These are phyloP conservation scores for Sporothrix inflata DNA, from an alignment of 2,329 filamentous ascomycete genomes.

Conservation along the genomic window DNA sequence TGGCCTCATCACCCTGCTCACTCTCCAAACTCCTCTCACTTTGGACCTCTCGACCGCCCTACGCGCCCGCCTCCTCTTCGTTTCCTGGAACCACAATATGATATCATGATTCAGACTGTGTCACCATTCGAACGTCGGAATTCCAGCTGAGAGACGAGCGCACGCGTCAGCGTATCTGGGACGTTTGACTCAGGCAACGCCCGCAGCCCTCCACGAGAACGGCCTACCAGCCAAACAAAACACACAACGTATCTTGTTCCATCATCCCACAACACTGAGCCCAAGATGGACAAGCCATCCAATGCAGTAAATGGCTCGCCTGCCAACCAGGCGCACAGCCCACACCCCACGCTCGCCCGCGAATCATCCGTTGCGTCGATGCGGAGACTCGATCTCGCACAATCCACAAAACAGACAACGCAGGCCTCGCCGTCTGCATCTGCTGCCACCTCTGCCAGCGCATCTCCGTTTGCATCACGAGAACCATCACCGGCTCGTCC, in stretches of 20 bases:
- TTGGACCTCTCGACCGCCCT: background rate
- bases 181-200: constrained; percentile 13
- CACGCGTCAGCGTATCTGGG: constrained; percentile 19
- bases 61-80: constrained; percentile 8
- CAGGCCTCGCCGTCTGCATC: constrained; percentile 36
- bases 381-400: constrained; percentile 34
- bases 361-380: constrained; percentile 36
- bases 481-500: constrained; percentile 54
- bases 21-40: background rate
- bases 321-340: constrained; percentile 34
- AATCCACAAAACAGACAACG: constrained; percentile 32
- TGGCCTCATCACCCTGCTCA: background rate
- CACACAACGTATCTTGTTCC: constrained; percentile 28
- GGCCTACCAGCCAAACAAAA: constrained; percentile 20
- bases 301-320: constrained; percentile 39
- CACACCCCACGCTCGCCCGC: constrained; percentile 37
- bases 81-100: constrained; percentile 23
- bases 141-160: constrained; percentile 27
- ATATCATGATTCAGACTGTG: constrained; percentile 31
- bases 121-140: constrained; percentile 23
- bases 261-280: constrained; percentile 36
- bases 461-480: constrained; percentile 45
- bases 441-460: constrained; percentile 38
- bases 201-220: constrained; percentile 32
- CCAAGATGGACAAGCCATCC: constrained; percentile 43